phyloP scores from a whole-genome alignment of 306 rosid species.

The Luffa aegyptiaca region DNA sequence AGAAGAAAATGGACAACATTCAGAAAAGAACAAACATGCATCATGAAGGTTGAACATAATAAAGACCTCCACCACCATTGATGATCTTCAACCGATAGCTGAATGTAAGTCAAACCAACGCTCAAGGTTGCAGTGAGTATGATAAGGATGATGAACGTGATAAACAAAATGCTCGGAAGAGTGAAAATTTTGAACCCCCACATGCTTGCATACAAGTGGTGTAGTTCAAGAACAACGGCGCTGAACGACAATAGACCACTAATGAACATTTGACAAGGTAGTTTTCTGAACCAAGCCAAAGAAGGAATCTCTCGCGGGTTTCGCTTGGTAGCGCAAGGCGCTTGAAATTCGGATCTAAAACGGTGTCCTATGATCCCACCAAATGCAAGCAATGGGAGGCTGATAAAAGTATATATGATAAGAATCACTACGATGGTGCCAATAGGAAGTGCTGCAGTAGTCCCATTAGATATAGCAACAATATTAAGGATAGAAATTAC shows the following conservation, averaged over 20 bases:
- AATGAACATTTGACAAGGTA: conserved; percentile 64
- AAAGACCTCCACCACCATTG: conserved; percentile 94
- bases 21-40: not conserved
- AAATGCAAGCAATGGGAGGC: conserved; percentile 65
- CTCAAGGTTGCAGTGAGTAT: conserved; percentile 45
- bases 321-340: conserved; percentile 45
- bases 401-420: conserved; percentile 35
- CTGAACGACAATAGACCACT: conserved; percentile 77
- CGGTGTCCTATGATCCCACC: conserved; percentile 72
- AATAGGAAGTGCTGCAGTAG: conserved; percentile 61
- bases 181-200: conserved; percentile 84
- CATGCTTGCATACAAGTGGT: conserved; percentile 58
- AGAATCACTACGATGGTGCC: conserved; percentile 60
- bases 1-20: not conserved
- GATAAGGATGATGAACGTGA: conserved; percentile 39
- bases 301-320: conserved; percentile 53
- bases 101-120: conserved; percentile 64
- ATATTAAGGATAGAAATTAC: conserved; percentile 45
- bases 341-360: conserved; percentile 50
- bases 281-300: conserved; percentile 67
- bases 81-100: conserved; percentile 79
- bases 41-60: not conserved
- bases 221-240: conserved; percentile 54
- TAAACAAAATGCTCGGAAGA: conserved; percentile 52
- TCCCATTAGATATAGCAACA: conserved; percentile 50